phyloP scores from a whole-genome alignment of 768 basidiomycete species.

The Tylopilus rubrobrunneus region DNA sequence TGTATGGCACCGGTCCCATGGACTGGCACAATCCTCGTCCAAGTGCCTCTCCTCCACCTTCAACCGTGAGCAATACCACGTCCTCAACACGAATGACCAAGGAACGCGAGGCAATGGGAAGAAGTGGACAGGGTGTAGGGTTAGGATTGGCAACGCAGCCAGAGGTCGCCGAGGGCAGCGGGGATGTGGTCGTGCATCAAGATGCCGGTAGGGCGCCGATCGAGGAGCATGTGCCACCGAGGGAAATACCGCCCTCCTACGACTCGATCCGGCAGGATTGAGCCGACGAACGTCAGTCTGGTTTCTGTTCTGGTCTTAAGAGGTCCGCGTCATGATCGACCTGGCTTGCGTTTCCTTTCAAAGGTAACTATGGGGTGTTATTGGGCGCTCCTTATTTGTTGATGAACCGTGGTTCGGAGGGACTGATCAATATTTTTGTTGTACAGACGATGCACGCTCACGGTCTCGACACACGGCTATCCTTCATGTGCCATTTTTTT shows the following conservation, averaged over 20 bases:
- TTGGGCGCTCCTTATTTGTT: neutral
- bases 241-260: constrained; percentile 28
- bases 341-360: neutral
- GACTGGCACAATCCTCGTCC: constrained; percentile 23
- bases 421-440: constrained; percentile 1
- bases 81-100: constrained; percentile 14
- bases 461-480: neutral
- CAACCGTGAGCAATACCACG: constrained; percentile 17
- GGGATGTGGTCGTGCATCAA: constrained; percentile 25
- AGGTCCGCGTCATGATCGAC: neutral
- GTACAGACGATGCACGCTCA: neutral
- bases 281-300: neutral
- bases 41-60: constrained; percentile 19
- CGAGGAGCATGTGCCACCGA: constrained; percentile 16
- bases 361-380: neutral
- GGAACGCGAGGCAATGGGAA: constrained; percentile 23
- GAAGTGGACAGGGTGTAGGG: constrained; percentile 14
- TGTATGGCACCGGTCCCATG: constrained; percentile 11
- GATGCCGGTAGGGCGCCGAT: constrained; percentile 25
- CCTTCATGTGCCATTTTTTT: neutral
- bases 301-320: neutral
- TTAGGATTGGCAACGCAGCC: constrained; percentile 20
- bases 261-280: constrained; percentile 25
- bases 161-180: constrained; percentile 18
- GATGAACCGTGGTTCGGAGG: neutral